Base-by-base conservation (phyloP, 768 basidiomycete genomes). In the Agrocybe praecox region DNA sequence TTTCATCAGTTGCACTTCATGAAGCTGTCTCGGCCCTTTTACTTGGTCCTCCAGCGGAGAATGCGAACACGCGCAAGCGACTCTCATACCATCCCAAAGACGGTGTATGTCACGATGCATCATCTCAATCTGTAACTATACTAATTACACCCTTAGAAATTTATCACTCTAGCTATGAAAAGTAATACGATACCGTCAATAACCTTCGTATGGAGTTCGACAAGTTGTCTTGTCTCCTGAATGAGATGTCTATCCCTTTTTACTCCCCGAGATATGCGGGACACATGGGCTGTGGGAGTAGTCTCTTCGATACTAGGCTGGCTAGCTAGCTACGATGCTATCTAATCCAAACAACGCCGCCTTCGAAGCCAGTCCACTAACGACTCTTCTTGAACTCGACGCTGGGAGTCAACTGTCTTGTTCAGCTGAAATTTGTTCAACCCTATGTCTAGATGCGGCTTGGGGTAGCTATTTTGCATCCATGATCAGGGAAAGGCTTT, bases 331-430 rank as follows among this genome's bases (percentile, higher is more conserved):
- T 22, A 58, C 62, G 0, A 63, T 74, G 60, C 56, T 73, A 5
- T 63, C 69, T 61, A 81, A 81, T 58, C 79, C 71, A 7, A 80
- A 81, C 67, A 80, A 81, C 60, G 73, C 77, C 49, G 71, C 77
- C 7, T 64, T 69, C 21, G 77, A 79, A 57, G 74, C 73, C 2
- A 68, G 69, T 26, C 79, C 79, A 0, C 58, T 76, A 12, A 76
- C 78, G 1, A 73, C 74, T 8, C 34, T 67, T 12, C 59, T 80
- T 29, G 78, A 80, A 58, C 56, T 66, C 23, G 64, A 70, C 17
- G 78, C 75, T 18, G 78, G 78, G 17, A 62, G 66, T 44, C 68
- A 79, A 17, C 5, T 11, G 23, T 26, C 19, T 42, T 40, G 14
- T 29, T 9, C 26, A 9, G 5, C 26, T 40, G 9, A 44, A 2